phyloP scores from a whole-genome alignment of 176 grass and related monocot species.

The Miscanthus lutarioriparius region DNA sequence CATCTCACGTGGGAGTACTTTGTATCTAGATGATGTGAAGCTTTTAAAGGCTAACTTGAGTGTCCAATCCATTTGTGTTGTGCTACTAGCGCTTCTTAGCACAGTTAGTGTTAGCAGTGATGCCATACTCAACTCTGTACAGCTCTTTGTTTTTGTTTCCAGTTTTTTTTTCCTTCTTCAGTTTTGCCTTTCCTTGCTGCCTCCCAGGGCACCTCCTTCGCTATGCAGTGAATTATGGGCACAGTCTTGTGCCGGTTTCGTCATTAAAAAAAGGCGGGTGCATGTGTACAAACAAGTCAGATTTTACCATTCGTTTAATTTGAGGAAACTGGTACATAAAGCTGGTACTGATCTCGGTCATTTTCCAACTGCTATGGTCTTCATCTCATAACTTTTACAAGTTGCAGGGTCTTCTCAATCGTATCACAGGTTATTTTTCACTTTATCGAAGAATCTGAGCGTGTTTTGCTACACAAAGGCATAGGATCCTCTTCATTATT shows the following conservation, averaged over 20 bases:
- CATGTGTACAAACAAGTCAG: neutral
- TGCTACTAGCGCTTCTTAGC: neutral
- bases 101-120: neutral
- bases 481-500: conserved; percentile 28
- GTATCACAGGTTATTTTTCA: neutral
- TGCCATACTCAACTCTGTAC: neutral
- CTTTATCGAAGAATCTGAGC: neutral
- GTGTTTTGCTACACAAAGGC: conserved; percentile 16
- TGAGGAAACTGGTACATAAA: neutral
- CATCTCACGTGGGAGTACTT: too few species aligned
- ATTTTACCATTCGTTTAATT: neutral
- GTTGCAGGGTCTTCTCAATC: conserved; percentile 9
- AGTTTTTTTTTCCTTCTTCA: neutral
- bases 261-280: too few species aligned
- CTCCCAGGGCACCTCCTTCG: neutral
- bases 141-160: neutral
- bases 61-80: neutral
- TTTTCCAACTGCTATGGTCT: neutral
- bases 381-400: neutral
- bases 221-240: neutral
- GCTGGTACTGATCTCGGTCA: neutral
- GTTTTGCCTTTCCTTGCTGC: neutral
- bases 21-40: neutral
- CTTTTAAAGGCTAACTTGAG: neutral
- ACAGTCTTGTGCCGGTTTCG: neutral